Evolutionary conservation across 2,329 filamentous ascomycete genomes (phyloP).

Genomic region (Penicillium sp.): DNA sequence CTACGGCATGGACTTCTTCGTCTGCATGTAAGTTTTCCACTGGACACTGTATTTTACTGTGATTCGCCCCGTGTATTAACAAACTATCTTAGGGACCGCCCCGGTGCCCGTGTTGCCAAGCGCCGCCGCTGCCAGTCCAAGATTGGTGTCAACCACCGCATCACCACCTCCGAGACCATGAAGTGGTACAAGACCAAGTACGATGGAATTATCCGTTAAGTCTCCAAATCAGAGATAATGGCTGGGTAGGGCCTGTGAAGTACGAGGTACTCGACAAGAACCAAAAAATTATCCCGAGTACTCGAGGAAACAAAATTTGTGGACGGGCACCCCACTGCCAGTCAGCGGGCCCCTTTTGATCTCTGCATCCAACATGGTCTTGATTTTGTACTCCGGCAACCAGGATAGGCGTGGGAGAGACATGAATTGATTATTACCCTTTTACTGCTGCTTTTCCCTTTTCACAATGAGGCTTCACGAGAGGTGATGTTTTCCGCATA

Average conservation of each 20-base stretch:
- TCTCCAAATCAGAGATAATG: constrained; percentile 17
- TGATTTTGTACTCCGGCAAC: constrained; percentile 39
- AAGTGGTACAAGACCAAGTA: constrained; percentile 98
- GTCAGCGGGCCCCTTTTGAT: constrained; percentile 24
- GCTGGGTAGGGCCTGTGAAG: constrained; percentile 25
- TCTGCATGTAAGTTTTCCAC: constrained; percentile 77
- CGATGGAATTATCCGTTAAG: constrained; percentile 98
- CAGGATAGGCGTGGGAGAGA: constrained; percentile 43
- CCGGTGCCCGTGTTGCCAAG: constrained; percentile 95
- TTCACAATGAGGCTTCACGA: constrained; percentile 59
- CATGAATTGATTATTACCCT: constrained; percentile 38
- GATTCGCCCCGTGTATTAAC: constrained; percentile 1
- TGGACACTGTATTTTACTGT: too few relatives aligned
- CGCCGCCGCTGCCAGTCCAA: constrained; percentile 84
- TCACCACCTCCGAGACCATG: constrained; percentile 92
- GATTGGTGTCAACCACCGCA: constrained; percentile 86
- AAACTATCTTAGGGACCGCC: constrained; percentile 68
- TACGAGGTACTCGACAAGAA: constrained; percentile 36
- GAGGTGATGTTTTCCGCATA: constrained; percentile 57
- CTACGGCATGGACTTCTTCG: constrained; percentile 99
- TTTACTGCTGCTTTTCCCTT: constrained; percentile 38
- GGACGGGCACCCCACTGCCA: constrained; percentile 16
- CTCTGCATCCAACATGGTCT: constrained; percentile 30
- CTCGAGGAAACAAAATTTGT: constrained; percentile 28
- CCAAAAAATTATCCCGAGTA: constrained; percentile 24